Evolutionary conservation across 1,284 basidiomycete species (phyloP).

Genomic region (Ustilago lituana): DNA sequence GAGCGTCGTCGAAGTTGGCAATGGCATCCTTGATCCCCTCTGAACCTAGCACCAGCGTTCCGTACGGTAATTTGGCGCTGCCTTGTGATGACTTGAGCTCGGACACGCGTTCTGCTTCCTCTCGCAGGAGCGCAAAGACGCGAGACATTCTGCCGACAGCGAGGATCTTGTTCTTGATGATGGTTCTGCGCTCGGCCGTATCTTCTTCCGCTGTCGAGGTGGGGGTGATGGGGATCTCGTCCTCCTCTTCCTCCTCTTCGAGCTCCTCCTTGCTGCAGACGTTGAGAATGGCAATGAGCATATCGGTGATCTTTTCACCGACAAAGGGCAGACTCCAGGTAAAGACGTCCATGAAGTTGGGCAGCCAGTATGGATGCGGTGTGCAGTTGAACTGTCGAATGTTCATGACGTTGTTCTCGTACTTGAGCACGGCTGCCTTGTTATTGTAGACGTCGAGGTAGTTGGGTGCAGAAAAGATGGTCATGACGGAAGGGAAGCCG

Average conservation of each 20-base stretch:
- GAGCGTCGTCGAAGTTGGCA: constrained; percentile 91
- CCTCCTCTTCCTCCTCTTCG: constrained; percentile 82
- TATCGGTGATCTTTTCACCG: constrained; percentile 96
- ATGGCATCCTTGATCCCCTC: constrained; percentile 97
- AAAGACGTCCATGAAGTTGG: constrained; percentile 99
- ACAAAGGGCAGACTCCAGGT: constrained; percentile 99
- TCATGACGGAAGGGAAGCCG: constrained; percentile 90
- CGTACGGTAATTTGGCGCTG: constrained; percentile 82
- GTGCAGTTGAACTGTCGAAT: constrained; percentile 93
- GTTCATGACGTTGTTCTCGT: constrained; percentile 96
- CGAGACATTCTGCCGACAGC: constrained; percentile 95
- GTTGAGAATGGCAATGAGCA: constrained; percentile 92
- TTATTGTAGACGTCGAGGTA: constrained; percentile 97
- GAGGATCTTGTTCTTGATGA: constrained; percentile 97
- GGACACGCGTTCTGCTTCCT: constrained; percentile 96
- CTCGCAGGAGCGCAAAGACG: constrained; percentile 95
- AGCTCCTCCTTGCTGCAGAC: constrained; percentile 94
- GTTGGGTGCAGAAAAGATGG: constrained; percentile 91
- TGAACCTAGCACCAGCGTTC: constrained; percentile 84
- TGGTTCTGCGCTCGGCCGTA: constrained; percentile 78
- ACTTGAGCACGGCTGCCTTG: constrained; percentile 94
- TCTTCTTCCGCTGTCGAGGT: constrained; percentile 70
- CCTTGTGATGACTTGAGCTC: constrained; percentile 92
- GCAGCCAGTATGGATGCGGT: constrained; percentile 94
- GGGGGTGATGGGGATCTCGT: constrained; percentile 58